Percentiles rank a stretch among this genome's conserved stretches.
These are phyloP conservation scores for Yamadazyma taylorii DNA, from an alignment of 1,139 yeast species.

Conservation along the genomic window DNA sequence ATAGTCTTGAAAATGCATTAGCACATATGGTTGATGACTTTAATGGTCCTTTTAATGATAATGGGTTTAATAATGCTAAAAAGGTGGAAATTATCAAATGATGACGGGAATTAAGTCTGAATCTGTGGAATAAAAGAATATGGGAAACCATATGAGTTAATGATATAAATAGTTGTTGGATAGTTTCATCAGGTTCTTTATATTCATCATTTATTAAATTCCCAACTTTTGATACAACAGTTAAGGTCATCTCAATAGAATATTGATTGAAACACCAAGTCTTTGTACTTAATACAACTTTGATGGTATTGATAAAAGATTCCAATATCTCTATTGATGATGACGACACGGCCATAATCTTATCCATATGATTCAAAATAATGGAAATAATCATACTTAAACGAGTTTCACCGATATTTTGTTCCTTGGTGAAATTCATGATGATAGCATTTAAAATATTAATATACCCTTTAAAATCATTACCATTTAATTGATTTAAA, in stretches of 20 bases:
- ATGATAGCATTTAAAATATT: conserved; percentile 7
- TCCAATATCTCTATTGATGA: background rate
- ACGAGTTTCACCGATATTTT: conserved; percentile 4
- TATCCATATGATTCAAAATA: conserved; percentile 1
- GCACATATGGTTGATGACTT: conserved; percentile 3
- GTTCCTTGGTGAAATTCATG: conserved; percentile 9
- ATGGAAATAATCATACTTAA: conserved; percentile 7
- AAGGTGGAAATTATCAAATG: conserved; percentile 59
- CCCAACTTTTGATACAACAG: conserved; percentile 31
- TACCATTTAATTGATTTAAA: conserved; percentile 8
- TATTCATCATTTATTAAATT: background rate
- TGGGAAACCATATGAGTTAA: conserved; percentile 51
- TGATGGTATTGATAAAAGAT: conserved; percentile 13
- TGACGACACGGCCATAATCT: no score
- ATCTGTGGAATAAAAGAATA: conserved; percentile 66
- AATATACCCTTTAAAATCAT: conserved; percentile 11
- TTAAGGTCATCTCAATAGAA: conserved; percentile 53
- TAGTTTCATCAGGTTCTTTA: no score
- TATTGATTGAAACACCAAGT: conserved; percentile 71
- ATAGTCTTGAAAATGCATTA: conserved; percentile 53
- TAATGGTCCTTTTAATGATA: conserved; percentile 29
- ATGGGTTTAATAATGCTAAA: conserved; percentile 46
- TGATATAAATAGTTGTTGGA: no score
- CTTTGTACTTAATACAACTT: conserved; percentile 44
- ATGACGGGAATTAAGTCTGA: conserved; percentile 67